A percentile compares a stretch with the other conserved stretches of the same genome.
Conservation (phyloP, 805 yeast genomes). For the Blastobotrys peoriensis region DNA sequence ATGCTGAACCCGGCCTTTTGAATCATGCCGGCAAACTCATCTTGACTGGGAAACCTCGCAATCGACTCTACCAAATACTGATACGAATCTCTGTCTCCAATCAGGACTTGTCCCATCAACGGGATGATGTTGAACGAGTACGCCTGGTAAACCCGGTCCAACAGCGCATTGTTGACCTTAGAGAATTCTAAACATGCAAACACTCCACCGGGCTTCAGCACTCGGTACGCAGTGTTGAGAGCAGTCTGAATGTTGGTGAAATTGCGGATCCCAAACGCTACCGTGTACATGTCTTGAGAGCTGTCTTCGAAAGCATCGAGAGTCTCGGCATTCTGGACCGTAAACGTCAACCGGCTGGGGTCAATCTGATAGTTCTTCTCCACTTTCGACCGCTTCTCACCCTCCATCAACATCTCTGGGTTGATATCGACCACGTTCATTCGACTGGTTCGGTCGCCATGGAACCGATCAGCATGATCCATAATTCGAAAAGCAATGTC, state of each 20-base stretch:
- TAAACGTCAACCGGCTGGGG: conserved; percentile 58
- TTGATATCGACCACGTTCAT: conserved; percentile 95
- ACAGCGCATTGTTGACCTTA: conserved; percentile 73
- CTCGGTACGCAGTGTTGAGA: conserved; percentile 89
- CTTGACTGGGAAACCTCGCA: conserved; percentile 86
- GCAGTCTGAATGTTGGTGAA: conserved; percentile 95
- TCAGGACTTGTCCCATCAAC: conserved; percentile 90
- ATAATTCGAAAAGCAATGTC: conserved; percentile 94
- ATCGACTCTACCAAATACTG: conserved; percentile 95
- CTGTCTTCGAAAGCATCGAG: conserved; percentile 77
- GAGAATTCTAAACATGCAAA: conserved; percentile 95
- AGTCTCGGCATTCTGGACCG: conserved; percentile 89
- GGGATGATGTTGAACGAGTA: conserved; percentile 88
- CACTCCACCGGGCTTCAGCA: conserved; percentile 94
- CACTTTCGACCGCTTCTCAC: conserved; percentile 64
- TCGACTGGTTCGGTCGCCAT: conserved; percentile 64
- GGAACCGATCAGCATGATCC: conserved; percentile 79
- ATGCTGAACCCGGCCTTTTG: conserved; percentile 91
- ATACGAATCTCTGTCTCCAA: conserved; percentile 92
- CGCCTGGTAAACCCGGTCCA: conserved; percentile 74
- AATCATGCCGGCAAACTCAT: conserved; percentile 84
- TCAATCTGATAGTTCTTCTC: conserved; percentile 52
- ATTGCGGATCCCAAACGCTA: conserved; percentile 95
- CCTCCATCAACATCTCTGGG: conserved; percentile 92
- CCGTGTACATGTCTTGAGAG: conserved; percentile 92